A percentile compares a stretch with the other conserved stretches of the same genome.
phyloP scores from a whole-genome alignment of 73 alveolate genomes.

The Paramecium primaurelia region DNA sequence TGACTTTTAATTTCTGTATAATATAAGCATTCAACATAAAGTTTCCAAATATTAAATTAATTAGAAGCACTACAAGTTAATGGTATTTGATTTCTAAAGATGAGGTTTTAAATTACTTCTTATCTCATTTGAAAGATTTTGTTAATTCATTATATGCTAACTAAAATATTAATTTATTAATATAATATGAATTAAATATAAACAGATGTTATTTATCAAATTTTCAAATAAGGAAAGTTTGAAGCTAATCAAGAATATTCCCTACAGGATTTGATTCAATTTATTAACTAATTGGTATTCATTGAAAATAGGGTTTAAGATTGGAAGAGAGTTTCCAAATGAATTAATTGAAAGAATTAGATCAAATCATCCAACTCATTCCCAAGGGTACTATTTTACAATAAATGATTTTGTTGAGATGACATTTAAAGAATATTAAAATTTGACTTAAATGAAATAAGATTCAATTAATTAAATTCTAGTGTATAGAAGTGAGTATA shows the following conservation, averaged over 20 bases:
- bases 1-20: too few species aligned
- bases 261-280: background rate
- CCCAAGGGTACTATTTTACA: background rate
- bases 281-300: background rate
- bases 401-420: background rate
- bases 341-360: background rate
- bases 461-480: background rate
- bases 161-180: background rate
- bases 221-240: background rate
- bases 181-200: background rate
- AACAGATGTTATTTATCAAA: background rate
- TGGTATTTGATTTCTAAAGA: too few species aligned
- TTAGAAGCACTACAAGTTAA: too few species aligned
- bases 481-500: background rate
- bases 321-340: slow-evolving; percentile 8
- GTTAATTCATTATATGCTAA: background rate
- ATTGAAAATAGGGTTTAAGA: background rate
- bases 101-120: too few species aligned
- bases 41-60: too few species aligned
- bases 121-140: too few species aligned
- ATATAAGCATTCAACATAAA: too few species aligned
- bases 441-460: background rate
- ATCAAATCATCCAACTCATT: background rate
- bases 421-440: background rate
- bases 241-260: background rate